Percentiles rank a stretch among this genome's conserved stretches.
Evolutionary conservation across 768 basidiomycete genomes (phyloP).

Genomic region (Stropharia rugosoannulata): DNA sequence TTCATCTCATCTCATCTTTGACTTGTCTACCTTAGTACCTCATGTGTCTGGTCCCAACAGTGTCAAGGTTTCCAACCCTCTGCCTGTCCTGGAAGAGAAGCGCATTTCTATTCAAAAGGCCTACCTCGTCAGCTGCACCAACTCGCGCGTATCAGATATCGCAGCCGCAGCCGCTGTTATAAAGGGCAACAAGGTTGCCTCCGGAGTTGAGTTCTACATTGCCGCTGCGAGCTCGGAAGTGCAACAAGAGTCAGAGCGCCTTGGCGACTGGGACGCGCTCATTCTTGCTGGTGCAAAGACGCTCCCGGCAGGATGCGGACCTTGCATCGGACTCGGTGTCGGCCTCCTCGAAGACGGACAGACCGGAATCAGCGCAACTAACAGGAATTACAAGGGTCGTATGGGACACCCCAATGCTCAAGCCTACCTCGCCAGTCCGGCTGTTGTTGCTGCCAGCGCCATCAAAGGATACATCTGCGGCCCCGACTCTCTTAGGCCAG

Average conservation of each 20-base stretch:
- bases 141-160: conserved; percentile 94
- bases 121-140: conserved; percentile 97
- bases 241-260: conserved; percentile 82
- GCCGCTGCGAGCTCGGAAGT: conserved; percentile 93
- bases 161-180: conserved; percentile 91
- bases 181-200: conserved; percentile 74
- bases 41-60: conserved; percentile 98
- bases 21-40: conserved; percentile 91
- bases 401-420: conserved; percentile 97
- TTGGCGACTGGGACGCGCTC: conserved; percentile 88
- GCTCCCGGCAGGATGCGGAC: conserved; percentile 94
- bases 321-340: conserved; percentile 94
- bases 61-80: conserved; percentile 93
- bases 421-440: conserved; percentile 95
- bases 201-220: conserved; percentile 95
- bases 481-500: conserved; percentile 65
- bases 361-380: conserved; percentile 96
- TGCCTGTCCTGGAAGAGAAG: conserved; percentile 75
- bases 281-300: conserved; percentile 88
- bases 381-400: conserved; percentile 97
- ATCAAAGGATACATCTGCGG: conserved; percentile 88
- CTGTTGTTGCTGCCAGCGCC: conserved; percentile 96
- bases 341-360: conserved; percentile 94
- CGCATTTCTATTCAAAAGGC: conserved; percentile 91
- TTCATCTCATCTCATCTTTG: conserved; percentile 84